Evolutionary conservation across 306 rosid genomes (phyloP).

Genomic region (Rubus idaeus): DNA sequence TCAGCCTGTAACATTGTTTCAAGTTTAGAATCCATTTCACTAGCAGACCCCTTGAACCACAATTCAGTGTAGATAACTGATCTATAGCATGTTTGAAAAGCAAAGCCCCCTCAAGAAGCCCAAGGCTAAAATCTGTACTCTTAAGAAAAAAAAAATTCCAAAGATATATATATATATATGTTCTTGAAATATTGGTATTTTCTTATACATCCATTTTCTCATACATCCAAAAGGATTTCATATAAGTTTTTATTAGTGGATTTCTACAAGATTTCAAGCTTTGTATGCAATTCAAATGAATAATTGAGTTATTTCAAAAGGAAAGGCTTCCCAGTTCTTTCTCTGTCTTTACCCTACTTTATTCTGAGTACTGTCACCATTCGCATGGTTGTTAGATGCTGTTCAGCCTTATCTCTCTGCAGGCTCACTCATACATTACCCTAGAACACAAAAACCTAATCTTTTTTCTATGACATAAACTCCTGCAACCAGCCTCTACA

Average conservation of each 20-base stretch:
- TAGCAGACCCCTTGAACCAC: neutral
- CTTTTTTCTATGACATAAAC: neutral
- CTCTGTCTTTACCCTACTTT: neutral
- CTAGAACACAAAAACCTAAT: neutral
- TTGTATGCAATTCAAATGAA: neutral
- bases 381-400: neutral
- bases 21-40: neutral
- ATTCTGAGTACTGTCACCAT: neutral
- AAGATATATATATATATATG: neutral
- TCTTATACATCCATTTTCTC: neutral
- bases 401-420: neutral
- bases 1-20: neutral
- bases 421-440: neutral
- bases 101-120: neutral
- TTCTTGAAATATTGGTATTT: neutral
- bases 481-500: slow-evolving; percentile 1
- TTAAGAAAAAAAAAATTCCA: neutral
- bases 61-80: neutral
- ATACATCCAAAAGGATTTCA: neutral
- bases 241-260: neutral
- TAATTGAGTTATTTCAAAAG: neutral
- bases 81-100: neutral
- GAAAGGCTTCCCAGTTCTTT: neutral
- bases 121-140: neutral
- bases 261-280: neutral